Base-by-base conservation (phyloP, 2,329 filamentous ascomycete species). In the Orbilia oligospora region DNA sequence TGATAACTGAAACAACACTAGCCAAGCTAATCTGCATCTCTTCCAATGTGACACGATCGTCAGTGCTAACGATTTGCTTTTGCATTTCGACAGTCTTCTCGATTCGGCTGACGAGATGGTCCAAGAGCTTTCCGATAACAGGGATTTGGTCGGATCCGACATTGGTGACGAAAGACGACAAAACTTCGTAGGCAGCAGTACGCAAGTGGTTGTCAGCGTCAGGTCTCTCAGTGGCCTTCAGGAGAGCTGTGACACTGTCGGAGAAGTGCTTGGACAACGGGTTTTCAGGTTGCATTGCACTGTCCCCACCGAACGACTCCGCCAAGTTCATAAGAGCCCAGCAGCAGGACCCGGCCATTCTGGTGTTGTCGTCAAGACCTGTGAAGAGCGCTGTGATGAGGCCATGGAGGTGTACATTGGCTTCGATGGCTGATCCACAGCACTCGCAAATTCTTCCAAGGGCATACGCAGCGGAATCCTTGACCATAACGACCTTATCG, bases 261-360 rank as follows among this genome's bases (percentile, higher is more conserved):
- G 97, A 92, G 87, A 99, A 99, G 86, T 97, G 93, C 80, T 91
- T 90, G 1, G 94, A 97, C 63, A 99, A 88, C 51, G 93, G 89
- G 86, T 98, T 99, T 61, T 88, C 88, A 0, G 38, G 14, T 82
- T 91, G 87, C 49, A 87, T 82, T 78, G 91, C 91, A 63, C 93
- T 93, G 24, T 82, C 81, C 9, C 75, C 79, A 33, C 94, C 93
- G 84, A 98, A 99, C 79, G 94, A 92, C 84, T 99, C 96, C 10
- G 96, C 95, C 83, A 99, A 87, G 86, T 98, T 99, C 93, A 99
- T 98, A 81, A 99, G 87, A 36, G 96, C 94, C 96, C 97, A 97
- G 87, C 96, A 99, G 90, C 96, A 98, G 33, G 96, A 99, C 70
- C 93, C 91, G 36, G 95, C 96, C 91, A 99, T 99, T 89, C 97